Base-by-base conservation (phyloP, 2,329 filamentous ascomycete genomes). In the Seiridium cupressi region DNA sequence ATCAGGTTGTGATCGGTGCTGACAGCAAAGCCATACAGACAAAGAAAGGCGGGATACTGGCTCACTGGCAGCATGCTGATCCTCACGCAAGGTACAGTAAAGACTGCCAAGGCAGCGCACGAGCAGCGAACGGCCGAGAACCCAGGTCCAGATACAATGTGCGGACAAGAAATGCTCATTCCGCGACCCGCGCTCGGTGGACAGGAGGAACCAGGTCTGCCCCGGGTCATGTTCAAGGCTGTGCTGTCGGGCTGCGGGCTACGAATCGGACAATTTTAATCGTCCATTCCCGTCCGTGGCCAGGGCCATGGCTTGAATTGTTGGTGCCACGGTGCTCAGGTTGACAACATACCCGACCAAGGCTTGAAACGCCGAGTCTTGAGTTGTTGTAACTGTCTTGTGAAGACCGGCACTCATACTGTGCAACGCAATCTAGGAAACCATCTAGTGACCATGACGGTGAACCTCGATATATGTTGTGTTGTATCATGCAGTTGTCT, bases 81-180 rank as follows among this genome's bases (percentile, higher is more conserved):
- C 35, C 51, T 51, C 38, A 55, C 44, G 51, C 51, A 55, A 55
- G 51, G 51, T 55, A 55, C 51, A 55, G 46, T 26, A 2, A 48
- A 48, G 46, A 48, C 6, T 48, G 46, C 46, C 46, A n/a, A 48
- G 18, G 46, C 46, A 31, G 8, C 46, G 9, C 46, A n/a, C 7
- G 40, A 26, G 18, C 18, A 26, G 18, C 18, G 18, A 26, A 26
- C 18, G 18, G 18, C 18, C 18, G 18, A 26, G 18, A 26, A 2
- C 18, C 18, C 18, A 26, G 18, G 18, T 26, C 18, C 18, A 13
- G 38, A 42, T 42, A 7, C 38, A 42, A 42, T 42, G 7, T 13
- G 38, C 38, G 38, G 38, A 13, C 38, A 2, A 8, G 38, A 42
- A 42, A 42, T 42, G 7, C 38, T 13, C 13, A 42, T 42, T 7